Evolutionary conservation across 441 rosid species (phyloP), one percentile per base, ranked within the genome.

Genomic region (Corymbia citriodora): DNA sequence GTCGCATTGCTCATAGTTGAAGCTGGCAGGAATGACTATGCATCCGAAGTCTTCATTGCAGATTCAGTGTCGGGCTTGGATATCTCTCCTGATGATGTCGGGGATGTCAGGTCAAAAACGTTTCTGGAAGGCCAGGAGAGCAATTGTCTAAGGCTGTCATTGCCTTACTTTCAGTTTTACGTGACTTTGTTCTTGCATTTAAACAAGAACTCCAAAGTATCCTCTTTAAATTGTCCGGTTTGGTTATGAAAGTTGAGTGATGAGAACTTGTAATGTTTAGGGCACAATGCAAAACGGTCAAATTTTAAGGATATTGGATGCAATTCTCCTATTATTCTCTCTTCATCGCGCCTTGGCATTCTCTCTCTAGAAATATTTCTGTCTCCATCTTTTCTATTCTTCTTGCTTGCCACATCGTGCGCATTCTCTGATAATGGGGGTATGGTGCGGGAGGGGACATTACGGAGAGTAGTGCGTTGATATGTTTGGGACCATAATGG

Each of bases 401-500:
- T 59, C 14, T 25, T 59, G 65, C n/a, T 59, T 10, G 65, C 65
- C 65, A 59, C 25, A 59, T 59, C 25, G 65, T 59, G 65, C 25
- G 65, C 63, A 25, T 59, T 59, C 65, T 4, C 3, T 59, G 25
- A 25, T 59, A 59, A 59, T 25, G 65, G 25, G 65, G 65, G n/a
- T 3, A 2, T 59, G 65, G 65, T 10, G 65, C n/a, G 0, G 65
- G 29, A 59, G n/a, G 65, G 65, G 65, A 59, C 65, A 59, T 59
- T n/a, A 14, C n/a, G 3, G 65, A 59, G 1, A n/a, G n/a, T 59
- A 25, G n/a, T 59, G 3, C 0, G 1, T n/a, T 59, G n/a, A 59
- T 29, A 59, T 59, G 65, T 59, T 29, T 25, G 1, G 7, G 65
- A 59, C 0, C 63, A 23, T 59, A 59, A 23, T 59, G 63, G 63